Evolutionary conservation across 2,329 filamentous ascomycete genomes (phyloP).

Genomic region (Colletotrichum gloeosporioides): DNA sequence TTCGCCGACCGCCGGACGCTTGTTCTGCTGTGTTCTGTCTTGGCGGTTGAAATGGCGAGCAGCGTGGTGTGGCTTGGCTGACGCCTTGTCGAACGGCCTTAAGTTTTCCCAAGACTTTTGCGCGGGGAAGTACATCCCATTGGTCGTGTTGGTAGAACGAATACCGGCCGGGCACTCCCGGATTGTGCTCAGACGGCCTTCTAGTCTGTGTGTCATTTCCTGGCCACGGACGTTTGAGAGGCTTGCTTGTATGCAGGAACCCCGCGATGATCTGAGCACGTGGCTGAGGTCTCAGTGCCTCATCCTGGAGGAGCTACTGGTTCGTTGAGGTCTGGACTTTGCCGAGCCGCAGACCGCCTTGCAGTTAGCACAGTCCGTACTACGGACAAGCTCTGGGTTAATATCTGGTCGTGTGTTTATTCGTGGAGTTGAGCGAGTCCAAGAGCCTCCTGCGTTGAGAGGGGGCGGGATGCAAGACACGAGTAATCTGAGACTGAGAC

Average conservation of each 20-base stretch:
- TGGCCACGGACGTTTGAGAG: not conserved
- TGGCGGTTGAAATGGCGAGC: not conserved
- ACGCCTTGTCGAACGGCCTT: constrained; percentile 10
- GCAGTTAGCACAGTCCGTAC: not conserved
- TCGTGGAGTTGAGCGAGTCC: not conserved
- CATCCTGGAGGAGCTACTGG: not conserved
- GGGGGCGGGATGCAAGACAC: not conserved
- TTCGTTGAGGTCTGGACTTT: not conserved
- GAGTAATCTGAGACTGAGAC: not conserved
- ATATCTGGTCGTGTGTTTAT: not conserved
- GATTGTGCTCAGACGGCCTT: too few relatives aligned
- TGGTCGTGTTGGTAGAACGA: not conserved
- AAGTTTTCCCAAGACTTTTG: not conserved
- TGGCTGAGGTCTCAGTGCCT: not conserved
- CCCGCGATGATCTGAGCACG: not conserved
- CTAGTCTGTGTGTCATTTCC: not conserved
- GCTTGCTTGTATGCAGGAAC: not conserved
- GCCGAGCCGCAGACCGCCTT: not conserved
- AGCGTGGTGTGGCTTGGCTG: constrained; percentile 10
- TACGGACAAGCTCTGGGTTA: not conserved
- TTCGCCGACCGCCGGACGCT: not conserved
- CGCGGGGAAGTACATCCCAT: not conserved
- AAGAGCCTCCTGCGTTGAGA: not conserved
- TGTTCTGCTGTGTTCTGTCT: not conserved
- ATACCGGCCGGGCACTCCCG: not conserved